Evolutionary conservation across 2,329 filamentous ascomycete genomes (phyloP).

Genomic region (Sporothrix curviconia): DNA sequence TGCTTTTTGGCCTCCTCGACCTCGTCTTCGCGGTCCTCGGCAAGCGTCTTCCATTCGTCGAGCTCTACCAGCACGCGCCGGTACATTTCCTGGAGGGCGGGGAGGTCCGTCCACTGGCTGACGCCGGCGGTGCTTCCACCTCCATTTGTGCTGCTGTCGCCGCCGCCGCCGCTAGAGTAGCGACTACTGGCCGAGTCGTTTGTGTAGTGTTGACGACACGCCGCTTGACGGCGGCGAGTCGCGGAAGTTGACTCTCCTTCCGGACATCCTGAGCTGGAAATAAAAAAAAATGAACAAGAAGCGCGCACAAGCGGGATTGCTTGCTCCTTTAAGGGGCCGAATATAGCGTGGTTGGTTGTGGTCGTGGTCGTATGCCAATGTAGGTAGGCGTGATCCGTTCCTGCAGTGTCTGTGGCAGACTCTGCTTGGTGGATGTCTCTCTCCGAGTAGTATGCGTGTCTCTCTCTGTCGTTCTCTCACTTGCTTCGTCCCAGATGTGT

Average conservation of each 20-base stretch:
- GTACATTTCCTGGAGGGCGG: slow-evolving; percentile 25
- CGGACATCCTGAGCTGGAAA: slow-evolving; percentile 15
- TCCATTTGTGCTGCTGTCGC: not conserved
- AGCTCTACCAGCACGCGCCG: slow-evolving; percentile 19
- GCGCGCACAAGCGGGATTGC: not conserved
- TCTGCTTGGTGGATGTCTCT: slow-evolving; percentile 3
- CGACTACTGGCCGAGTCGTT: slow-evolving; percentile 24
- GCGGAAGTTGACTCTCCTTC: slow-evolving; percentile 30
- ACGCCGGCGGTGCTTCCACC: slow-evolving; percentile 17
- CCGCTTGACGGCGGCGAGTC: slow-evolving; percentile 25
- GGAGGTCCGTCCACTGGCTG: slow-evolving; percentile 22
- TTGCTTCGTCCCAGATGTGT: not conserved
- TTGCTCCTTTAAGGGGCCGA: not conserved
- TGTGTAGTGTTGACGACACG: slow-evolving; percentile 24
- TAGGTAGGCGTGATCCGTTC: not conserved
- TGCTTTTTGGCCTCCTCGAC: slow-evolving; percentile 18
- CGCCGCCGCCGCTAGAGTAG: slow-evolving; percentile 7
- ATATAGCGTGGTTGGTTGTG: not conserved
- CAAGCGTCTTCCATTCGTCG: slow-evolving; percentile 23
- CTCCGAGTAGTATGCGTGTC: no score
- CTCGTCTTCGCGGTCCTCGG: slow-evolving; percentile 21
- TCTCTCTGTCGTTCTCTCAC: not conserved
- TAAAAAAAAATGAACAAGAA: no score
- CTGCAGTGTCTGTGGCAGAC: not conserved
- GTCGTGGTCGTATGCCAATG: not conserved